Evolutionary conservation across 2,329 filamentous ascomycete species (phyloP), one percentile per base, ranked within the genome.

Genomic region (Fusarium sp.): DNA sequence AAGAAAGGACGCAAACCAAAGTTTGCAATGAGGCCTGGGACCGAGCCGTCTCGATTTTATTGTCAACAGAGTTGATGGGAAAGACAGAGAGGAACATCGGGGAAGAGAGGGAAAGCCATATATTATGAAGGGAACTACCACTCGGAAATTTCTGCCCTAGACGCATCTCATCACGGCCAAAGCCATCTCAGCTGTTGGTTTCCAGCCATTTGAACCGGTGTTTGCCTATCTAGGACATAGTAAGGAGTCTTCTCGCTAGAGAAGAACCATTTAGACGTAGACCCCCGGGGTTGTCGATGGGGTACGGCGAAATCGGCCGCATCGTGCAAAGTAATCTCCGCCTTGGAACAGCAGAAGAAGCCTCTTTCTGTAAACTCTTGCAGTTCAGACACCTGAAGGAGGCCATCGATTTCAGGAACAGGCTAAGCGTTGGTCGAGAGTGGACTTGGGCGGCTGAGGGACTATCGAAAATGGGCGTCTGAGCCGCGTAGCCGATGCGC

Each of bases 1-100:
- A 83, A 63, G 82, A 84, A 82, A 78, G 81, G 80, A 83, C 81
- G 80, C 79, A 83, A 81, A 82, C 80, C 78, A 77, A 72, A 73
- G 81, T 79, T 72, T 79, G 79, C 81, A 82, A 75, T 47, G 42
- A 74, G 79, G 78, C 75, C 72, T 76, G 64, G 72, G 57, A 80
- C 79, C 74, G 72, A 79, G 74, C 75, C 73, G 74, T 80, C 76
- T 81, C 75, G 72, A 60, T 59, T 61, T 75, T 64, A 77, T 65
- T 75, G 72, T 61, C 66, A 73, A 67, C 59, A 75, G 67, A 70
- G 64, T 75, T 76, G 72, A 75, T 73, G 19, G 44, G 38, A 53
- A 69, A 69, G 42, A 47, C 53, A 64, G 42, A 73, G 50, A 44
- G 58, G 47, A 61, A 50, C 33, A 38, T 28, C 18, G 23, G 32